Conservation (phyloP, 2,329 filamentous ascomycete species). For the Parafenestella ontariensis region DNA sequence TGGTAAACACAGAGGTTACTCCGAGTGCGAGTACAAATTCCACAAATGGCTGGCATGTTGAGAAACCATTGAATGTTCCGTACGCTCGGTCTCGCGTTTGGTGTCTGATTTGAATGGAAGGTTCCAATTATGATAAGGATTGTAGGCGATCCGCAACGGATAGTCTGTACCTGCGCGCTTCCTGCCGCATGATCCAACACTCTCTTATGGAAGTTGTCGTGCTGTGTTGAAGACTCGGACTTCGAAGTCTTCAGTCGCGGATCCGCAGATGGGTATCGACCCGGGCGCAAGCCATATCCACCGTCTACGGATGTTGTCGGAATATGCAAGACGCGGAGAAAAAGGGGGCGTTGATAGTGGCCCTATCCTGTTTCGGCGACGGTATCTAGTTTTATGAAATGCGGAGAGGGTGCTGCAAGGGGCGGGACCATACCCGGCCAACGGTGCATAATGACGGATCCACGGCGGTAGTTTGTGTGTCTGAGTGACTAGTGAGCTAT, state of each 20-base stretch:
- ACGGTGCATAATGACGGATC: background rate
- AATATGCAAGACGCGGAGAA: slow-evolving; percentile 1
- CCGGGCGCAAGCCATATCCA: background rate
- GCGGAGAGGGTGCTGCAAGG: slow-evolving; percentile 6
- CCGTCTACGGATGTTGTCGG: background rate
- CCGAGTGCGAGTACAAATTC: too few species aligned
- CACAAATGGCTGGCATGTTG: too few species aligned
- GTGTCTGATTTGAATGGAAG: too few species aligned
- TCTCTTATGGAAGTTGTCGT: too few species aligned
- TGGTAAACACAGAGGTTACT: background rate
- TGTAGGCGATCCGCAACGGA: too few species aligned
- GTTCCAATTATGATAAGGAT: too few species aligned
- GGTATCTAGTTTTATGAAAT: background rate
- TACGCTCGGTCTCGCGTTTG: too few species aligned
- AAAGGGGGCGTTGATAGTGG: background rate
- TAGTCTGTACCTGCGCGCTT: too few species aligned
- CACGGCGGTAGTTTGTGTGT: background rate
- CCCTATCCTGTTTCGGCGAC: too few species aligned
- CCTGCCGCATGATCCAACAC: background rate
- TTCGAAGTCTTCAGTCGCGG: background rate
- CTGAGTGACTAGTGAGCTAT: background rate
- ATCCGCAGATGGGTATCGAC: background rate
- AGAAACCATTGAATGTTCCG: too few species aligned
- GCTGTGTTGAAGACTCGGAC: too few species aligned
- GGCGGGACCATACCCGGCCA: background rate